phyloP scores from a whole-genome alignment of 352 stramenopile species.

The Phytophthora idaei region DNA sequence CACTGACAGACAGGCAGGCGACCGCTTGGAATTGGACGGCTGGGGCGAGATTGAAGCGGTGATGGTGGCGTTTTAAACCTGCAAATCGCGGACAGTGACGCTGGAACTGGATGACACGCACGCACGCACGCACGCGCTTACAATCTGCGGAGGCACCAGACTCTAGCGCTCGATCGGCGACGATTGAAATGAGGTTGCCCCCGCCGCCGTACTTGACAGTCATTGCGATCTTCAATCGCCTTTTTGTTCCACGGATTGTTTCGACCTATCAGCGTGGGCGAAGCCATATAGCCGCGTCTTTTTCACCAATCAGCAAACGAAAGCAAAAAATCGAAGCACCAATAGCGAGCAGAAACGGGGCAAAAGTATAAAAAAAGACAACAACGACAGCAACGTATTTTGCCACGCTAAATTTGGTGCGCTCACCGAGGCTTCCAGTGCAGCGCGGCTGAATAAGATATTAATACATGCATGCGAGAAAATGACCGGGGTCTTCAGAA shows the following conservation, averaged over 20 bases:
- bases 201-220: not conserved
- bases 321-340: conserved; percentile 16
- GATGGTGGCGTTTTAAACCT: not conserved
- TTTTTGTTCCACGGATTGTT: conserved; percentile 31
- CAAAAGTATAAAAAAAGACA: not conserved
- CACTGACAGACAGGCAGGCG: conserved; percentile 18
- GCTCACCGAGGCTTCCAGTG: too few relatives aligned
- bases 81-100: conserved; percentile 17
- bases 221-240: conserved; percentile 37
- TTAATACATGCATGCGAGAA: too few relatives aligned
- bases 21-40: conserved; percentile 25
- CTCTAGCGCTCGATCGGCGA: not conserved
- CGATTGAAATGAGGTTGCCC: conserved; percentile 2
- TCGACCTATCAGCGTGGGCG: conserved; percentile 18
- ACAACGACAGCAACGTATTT: too few relatives aligned
- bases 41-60: conserved; percentile 5
- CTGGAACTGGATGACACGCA: not conserved
- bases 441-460: too few relatives aligned
- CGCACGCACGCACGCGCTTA: not conserved
- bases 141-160: not conserved
- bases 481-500: too few relatives aligned
- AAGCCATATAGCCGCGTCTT: conserved; percentile 5
- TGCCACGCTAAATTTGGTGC: too few relatives aligned
- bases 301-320: conserved; percentile 17
- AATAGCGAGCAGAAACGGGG: conserved; percentile 6